Evolutionary conservation across 1,284 basidiomycete species (phyloP).

Genomic region (Trichosporon ovoides): DNA sequence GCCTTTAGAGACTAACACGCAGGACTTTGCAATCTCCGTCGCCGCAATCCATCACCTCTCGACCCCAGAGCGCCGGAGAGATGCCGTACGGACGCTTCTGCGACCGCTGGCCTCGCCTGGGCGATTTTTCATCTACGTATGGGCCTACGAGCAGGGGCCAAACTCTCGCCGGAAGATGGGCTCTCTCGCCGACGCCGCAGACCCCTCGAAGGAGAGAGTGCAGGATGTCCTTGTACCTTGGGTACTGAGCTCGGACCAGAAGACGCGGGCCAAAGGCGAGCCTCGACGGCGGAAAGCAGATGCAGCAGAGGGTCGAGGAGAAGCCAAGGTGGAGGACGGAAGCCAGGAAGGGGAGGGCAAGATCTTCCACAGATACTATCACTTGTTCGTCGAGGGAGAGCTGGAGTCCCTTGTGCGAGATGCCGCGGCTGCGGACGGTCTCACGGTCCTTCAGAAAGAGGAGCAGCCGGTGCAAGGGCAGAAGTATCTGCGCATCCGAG

Average conservation of each 20-base stretch:
- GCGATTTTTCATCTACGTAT: constrained; percentile 87
- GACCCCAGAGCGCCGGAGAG: constrained; percentile 63
- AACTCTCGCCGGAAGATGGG: constrained; percentile 65
- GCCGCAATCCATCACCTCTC: constrained; percentile 92
- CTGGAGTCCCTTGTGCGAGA: constrained; percentile 58
- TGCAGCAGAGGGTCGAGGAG: neutral
- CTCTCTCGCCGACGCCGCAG: constrained; percentile 38
- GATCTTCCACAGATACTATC: constrained; percentile 83
- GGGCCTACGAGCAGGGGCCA: constrained; percentile 91
- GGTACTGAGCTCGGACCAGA: constrained; percentile 48
- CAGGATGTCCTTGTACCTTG: constrained; percentile 71
- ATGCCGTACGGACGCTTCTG: constrained; percentile 69
- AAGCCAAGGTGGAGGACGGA: too few species aligned
- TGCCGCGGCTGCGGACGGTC: constrained; percentile 60
- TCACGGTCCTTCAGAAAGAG: constrained; percentile 37
- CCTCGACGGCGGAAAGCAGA: neutral
- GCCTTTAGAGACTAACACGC: neutral
- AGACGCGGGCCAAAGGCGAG: constrained; percentile 13
- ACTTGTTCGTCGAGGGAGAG: constrained; percentile 81
- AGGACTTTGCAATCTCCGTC: constrained; percentile 94
- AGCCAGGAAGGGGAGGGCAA: constrained; percentile 25
- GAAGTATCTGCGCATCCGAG: constrained; percentile 60
- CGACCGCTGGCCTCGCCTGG: constrained; percentile 52
- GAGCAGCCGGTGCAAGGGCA: constrained; percentile 9
- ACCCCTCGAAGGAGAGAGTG: constrained; percentile 19